These are phyloP conservation scores for Lyophyllum shimeji DNA, from an alignment of 768 basidiomycete species.

Conservation along the genomic window DNA sequence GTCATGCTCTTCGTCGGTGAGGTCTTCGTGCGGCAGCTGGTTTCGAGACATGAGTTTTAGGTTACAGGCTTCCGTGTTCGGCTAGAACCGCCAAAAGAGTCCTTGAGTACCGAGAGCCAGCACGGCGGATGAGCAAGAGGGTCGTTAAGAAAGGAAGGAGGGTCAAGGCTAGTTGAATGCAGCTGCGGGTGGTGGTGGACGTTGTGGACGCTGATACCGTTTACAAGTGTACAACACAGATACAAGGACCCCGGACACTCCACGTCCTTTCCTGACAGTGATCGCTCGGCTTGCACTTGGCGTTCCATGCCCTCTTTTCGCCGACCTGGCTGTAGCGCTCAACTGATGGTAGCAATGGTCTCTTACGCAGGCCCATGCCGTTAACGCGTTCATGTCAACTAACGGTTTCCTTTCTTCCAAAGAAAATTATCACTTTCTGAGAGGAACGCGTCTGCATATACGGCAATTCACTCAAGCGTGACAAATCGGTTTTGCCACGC, in stretches of 20 bases:
- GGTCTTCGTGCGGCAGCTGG: constrained; percentile 34
- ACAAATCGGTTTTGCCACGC: background rate
- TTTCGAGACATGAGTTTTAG: constrained; percentile 34
- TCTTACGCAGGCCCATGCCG: background rate
- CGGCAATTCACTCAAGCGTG: background rate
- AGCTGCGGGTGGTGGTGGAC: background rate
- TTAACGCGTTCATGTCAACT: background rate
- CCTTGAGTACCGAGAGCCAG: constrained; percentile 23
- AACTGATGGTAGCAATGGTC: background rate
- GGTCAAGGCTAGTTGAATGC: background rate
- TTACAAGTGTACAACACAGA: background rate
- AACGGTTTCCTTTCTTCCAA: background rate
- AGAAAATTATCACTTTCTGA: too few relatives aligned
- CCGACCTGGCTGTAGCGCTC: background rate
- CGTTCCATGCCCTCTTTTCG: background rate
- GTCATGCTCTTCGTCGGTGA: constrained; percentile 63
- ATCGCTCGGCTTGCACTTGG: background rate
- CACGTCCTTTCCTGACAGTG: background rate
- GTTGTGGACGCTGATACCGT: background rate
- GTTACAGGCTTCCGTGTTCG: constrained; percentile 10
- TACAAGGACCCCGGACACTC: constrained; percentile 4
- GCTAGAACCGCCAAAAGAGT: constrained; percentile 6
- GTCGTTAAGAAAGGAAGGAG: constrained; percentile 14
- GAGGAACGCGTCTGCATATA: background rate
- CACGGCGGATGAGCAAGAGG: constrained; percentile 15